Conservation (phyloP, 108 stramenopile species). For the Skeletonema costatum region DNA sequence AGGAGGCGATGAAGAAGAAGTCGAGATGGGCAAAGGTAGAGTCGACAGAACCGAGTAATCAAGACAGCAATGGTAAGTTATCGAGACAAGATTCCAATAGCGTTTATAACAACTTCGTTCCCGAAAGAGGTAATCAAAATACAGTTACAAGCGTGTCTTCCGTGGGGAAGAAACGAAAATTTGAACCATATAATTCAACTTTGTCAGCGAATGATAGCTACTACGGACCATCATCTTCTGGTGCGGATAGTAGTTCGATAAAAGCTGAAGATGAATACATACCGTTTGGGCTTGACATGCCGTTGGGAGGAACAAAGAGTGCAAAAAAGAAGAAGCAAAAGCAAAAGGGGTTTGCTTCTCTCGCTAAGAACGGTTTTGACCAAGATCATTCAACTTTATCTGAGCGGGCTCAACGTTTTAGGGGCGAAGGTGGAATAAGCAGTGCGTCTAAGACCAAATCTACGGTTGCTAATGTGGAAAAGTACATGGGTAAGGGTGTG, state of each 20-base stretch:
- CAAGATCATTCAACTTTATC: slow-evolving; percentile 37
- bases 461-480: slow-evolving; percentile 44
- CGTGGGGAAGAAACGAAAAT: slow-evolving; percentile 26
- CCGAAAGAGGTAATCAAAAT: slow-evolving; percentile 5
- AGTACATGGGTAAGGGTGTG: slow-evolving; percentile 72
- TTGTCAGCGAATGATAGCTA: slow-evolving; percentile 32
- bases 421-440: slow-evolving; percentile 57
- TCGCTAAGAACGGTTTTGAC: slow-evolving; percentile 43
- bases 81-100: background rate
- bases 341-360: slow-evolving; percentile 8
- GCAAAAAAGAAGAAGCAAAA: slow-evolving; percentile 25
- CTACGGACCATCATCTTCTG: slow-evolving; percentile 33
- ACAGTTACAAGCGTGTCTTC: background rate
- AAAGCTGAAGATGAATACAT: slow-evolving; percentile 25
- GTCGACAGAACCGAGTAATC: slow-evolving; percentile 2
- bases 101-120: slow-evolving; percentile 31
- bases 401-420: slow-evolving; percentile 67
- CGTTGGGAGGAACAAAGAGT: background rate
- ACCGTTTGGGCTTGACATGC: slow-evolving; percentile 24
- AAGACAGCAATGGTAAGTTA: slow-evolving; percentile 9
- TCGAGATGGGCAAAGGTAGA: slow-evolving; percentile 13
- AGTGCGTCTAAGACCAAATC: slow-evolving; percentile 21
- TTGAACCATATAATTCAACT: slow-evolving; percentile 10
- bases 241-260: background rate
- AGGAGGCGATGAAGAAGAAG: slow-evolving; percentile 1